Evolutionary conservation across 2,329 filamentous ascomycete species (phyloP), one percentile per base, ranked within the genome.

Genomic region (Penicillium paneum): DNA sequence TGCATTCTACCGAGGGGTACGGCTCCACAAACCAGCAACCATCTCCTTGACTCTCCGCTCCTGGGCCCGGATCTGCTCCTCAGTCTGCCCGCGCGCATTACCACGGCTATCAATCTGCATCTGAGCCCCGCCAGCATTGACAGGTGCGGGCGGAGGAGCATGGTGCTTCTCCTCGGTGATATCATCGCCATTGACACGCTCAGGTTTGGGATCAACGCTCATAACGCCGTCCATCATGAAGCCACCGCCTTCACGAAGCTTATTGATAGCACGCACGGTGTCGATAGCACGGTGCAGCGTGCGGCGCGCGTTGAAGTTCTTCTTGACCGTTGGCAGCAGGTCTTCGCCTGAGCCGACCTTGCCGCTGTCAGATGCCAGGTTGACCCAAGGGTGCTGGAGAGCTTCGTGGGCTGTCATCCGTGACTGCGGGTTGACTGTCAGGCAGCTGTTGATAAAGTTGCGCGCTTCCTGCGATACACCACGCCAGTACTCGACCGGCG

Each of bases 401-500:
- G 84, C 84, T 71, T 86, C 89, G 74, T 97, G 91, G 8, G 93
- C 89, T 1, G 93, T 97, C 83, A 97, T 94, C 65, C 94, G 90
- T 63, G 86, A 83, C 55, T 83, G 83, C 2, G 92, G 89, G 70
- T 97, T 92, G 69, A 97, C 88, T 36, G 94, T 97, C 51, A 99
- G 81, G 71, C 94, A 99, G 60, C 86, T 83, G 64, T 87, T 86
- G 76, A 99, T 96, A 74, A 99, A 99, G 64, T 96, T 89, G 67
- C 95, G 89, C 39, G 93, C 90, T 45, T 85, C 83, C 49, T 87
- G 81, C 24, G 91, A 96, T 58, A 99, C 93, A 57, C 90, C 91
- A 59, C 92, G 89, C 94, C 94, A 99, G 81, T 97, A 97, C 72
- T 97, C 93, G 58, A 90, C 77, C 1, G 94, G 94, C 4, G 90